Evolutionary conservation across 2,329 filamentous ascomycete species (phyloP), one percentile per base, ranked within the genome.

Genomic region (Talaromyces piceae): DNA sequence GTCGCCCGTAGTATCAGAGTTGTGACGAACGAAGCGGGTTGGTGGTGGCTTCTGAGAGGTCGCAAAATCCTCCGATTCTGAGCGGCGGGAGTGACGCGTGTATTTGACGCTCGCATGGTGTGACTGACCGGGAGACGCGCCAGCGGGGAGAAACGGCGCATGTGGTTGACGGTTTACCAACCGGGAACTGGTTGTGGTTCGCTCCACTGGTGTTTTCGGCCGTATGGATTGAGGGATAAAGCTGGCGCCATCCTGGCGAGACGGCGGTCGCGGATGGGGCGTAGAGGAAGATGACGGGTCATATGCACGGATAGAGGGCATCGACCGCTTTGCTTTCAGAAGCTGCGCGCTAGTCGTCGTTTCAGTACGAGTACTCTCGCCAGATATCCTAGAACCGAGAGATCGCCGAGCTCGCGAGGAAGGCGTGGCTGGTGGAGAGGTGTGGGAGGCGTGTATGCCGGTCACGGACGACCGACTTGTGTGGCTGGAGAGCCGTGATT

Each of bases 111-210:
- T 80, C 56, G 86, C 77, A 71, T 95, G 87, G 57, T 95, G 87
- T 9, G 87, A 88, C 64, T 89, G 86, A 20, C 81, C 78, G 55
- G 81, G 80, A 11, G 87, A 85, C 26, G 78, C 78, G 27, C 89
- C 88, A 39, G 88, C 85, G 26, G 90, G 87, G 43, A 95, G 69
- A 63, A 95, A 95, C 6, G 91, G 88, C 12, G 81, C 71, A 41
- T 81, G 81, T 47, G 79, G 74, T 67, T 83, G 84, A 56, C 82
- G 77, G 20, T 72, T 78, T 20, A 53, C 58, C 30, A 67, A 50
- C 28, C 69, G 68, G 30, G 64, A 63, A 28, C 73, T 72, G 50
- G 61, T 62, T 23, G 65, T 61, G 11, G 63, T 54, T 47, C 81
- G 78, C 52, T 90, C 86, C 7, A 84, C 76, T 0, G 87, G 87